Base-by-base conservation (phyloP, 2,329 filamentous ascomycete species). In the Dothideomycetes sp. region DNA sequence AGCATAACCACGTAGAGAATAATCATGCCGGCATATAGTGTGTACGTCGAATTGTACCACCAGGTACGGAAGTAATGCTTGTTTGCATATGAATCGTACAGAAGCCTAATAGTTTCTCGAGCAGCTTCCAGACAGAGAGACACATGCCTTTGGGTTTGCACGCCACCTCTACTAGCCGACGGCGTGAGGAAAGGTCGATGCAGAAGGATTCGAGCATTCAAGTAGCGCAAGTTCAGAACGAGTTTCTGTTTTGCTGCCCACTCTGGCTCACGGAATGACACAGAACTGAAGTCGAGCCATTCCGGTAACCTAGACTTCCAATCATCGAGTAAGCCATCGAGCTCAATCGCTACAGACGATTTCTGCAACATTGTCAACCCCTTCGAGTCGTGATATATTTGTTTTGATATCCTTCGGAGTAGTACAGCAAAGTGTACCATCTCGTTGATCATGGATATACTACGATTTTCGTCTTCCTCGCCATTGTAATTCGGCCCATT, bases 21-120 rank as follows among this genome's bases (percentile, higher is more conserved):
- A 19, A 58, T 57, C 52, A 57, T 58, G 38, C 48, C 49, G 4
- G 53, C 54, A 39, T 58, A 56, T n/a, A 58, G 44, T 5, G 53
- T 49, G 37, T 57, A 58, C 12, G 56, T 57, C 30, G 54, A 54
- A 22, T 54, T 56, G 34, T 58, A 57, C 55, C 56, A 58, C 48
- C 54, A 58, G 2, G 54, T 58, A 7, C 55, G 49, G 17, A 57
- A 52, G 42, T 56, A 58, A 9, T 50, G 52, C 24, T 52, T 36
- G 29, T 57, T 51, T 14, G 53, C 40, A 29, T 56, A 58, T 2
- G 52, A 49, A 33, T 55, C 52, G 40, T 56, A 54, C 12, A 55
- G 48, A 46, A 55, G 45, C n/a, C 49, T 46, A 10, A 54, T 52
- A 16, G 52, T 56, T 16, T 45, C 39, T 5, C 48, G 44, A 16